Conservation (phyloP, 345 rosid genomes). For the Microcos paniculata region DNA sequence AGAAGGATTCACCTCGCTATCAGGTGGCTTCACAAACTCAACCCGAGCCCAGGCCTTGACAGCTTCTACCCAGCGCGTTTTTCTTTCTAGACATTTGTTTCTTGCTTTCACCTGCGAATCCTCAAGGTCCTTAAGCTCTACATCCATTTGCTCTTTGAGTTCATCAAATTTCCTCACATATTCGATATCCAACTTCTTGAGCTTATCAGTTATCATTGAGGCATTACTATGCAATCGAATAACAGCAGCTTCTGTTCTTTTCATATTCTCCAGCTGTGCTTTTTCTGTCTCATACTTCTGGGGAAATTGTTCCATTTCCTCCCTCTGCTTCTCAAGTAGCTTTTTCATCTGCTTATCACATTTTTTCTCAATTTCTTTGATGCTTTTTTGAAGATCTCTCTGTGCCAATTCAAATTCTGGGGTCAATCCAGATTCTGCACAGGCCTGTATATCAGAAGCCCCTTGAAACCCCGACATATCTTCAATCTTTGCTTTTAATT, state of each 20-base stretch:
- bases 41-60: constrained; percentile 46
- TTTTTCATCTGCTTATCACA: constrained; percentile 46
- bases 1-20: constrained; percentile 17
- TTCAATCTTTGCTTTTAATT: constrained; percentile 23
- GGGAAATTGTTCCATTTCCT: constrained; percentile 39
- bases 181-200: constrained; percentile 47
- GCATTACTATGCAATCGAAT: constrained; percentile 39
- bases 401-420: constrained; percentile 25
- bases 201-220: constrained; percentile 41
- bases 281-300: constrained; percentile 44
- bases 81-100: constrained; percentile 43
- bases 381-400: constrained; percentile 50
- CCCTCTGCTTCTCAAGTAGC: constrained; percentile 42
- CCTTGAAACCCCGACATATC: constrained; percentile 29
- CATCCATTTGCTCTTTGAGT: constrained; percentile 35
- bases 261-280: constrained; percentile 40
- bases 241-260: constrained; percentile 50
- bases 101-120: constrained; percentile 37
- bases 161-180: constrained; percentile 43
- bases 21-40: constrained; percentile 29
- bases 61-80: constrained; percentile 44
- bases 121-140: constrained; percentile 39
- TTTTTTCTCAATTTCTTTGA: constrained; percentile 46
- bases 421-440: constrained; percentile 24
- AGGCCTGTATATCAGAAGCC: constrained; percentile 29